Conservation (phyloP, 495 filamentous ascomycete genomes). For the Astrothelium macrocarpum region DNA sequence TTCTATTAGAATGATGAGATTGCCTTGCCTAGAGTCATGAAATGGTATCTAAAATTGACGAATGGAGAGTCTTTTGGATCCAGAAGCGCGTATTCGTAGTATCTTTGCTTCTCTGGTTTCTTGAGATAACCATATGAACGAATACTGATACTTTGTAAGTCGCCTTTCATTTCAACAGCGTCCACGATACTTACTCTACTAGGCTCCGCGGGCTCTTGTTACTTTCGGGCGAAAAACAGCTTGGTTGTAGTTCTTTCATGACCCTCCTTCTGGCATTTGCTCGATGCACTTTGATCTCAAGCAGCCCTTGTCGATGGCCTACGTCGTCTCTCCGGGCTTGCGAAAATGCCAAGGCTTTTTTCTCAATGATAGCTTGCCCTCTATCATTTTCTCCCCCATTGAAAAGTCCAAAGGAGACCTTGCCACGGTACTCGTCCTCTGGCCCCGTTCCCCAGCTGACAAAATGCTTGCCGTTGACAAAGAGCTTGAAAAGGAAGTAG, state of each 20-base stretch:
- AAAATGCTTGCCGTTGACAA: constrained; percentile 27
- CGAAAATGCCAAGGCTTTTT: constrained; percentile 29
- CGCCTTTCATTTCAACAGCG: background rate
- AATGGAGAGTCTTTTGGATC: constrained; percentile 37
- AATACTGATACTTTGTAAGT: constrained; percentile 22
- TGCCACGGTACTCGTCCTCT: constrained; percentile 31
- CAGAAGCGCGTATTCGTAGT: constrained; percentile 36
- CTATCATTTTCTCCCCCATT: constrained; percentile 12
- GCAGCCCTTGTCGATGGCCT: constrained; percentile 11
- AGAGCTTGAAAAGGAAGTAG: constrained; percentile 38
- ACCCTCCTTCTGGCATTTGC: constrained; percentile 30
- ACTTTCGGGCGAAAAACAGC: background rate
- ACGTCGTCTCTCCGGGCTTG: background rate
- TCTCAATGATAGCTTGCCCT: constrained; percentile 23
- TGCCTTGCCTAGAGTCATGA: constrained; percentile 21
- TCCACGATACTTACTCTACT: constrained; percentile 15
- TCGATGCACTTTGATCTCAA: constrained; percentile 34
- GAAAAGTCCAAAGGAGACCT: constrained; percentile 34
- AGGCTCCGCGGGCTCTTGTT: background rate
- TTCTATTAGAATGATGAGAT: background rate
- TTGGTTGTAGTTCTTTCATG: constrained; percentile 18
- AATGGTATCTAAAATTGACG: constrained; percentile 33
- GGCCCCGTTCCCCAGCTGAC: constrained; percentile 35
- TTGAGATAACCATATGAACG: constrained; percentile 20
- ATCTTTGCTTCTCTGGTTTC: constrained; percentile 28